Evolutionary conservation across 2,329 filamentous ascomycete genomes (phyloP).

Genomic region (Verticillium alfalfae): DNA sequence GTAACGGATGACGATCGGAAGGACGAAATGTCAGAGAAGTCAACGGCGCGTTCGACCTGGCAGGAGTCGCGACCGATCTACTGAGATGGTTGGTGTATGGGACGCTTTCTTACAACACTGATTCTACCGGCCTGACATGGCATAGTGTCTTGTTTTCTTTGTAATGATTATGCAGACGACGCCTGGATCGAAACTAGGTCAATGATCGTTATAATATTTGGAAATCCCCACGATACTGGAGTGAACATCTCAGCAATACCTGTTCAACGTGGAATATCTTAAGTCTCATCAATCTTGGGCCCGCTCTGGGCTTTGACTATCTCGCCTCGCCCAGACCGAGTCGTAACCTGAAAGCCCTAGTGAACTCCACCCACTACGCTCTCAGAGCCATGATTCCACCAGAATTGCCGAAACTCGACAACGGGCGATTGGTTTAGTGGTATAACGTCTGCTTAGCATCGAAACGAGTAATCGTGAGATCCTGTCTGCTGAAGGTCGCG

Average conservation of each 20-base stretch:
- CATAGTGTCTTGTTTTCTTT: conserved; percentile 5
- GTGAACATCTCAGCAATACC: too few relatives aligned
- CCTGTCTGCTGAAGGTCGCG: background rate
- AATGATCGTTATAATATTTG: background rate
- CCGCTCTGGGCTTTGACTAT: background rate
- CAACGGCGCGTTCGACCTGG: conserved; percentile 26
- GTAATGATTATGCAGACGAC: conserved; percentile 4
- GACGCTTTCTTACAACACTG: background rate
- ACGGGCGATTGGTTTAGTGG: background rate
- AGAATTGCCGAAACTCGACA: background rate
- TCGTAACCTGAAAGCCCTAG: background rate
- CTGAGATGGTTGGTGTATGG: conserved; percentile 14
- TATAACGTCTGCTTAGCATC: background rate
- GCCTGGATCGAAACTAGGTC: background rate
- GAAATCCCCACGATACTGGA: too few relatives aligned
- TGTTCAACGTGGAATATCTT: too few relatives aligned
- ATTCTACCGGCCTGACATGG: background rate
- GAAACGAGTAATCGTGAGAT: background rate
- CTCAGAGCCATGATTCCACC: background rate
- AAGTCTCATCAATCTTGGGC: too few relatives aligned
- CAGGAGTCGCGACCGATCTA: conserved; percentile 36
- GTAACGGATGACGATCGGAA: conserved; percentile 26
- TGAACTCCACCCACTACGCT: background rate
- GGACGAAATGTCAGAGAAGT: conserved; percentile 5
- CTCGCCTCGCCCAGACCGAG: background rate